Conservation (phyloP, 495 filamentous ascomycete species). For the Penicillium argentinense region DNA sequence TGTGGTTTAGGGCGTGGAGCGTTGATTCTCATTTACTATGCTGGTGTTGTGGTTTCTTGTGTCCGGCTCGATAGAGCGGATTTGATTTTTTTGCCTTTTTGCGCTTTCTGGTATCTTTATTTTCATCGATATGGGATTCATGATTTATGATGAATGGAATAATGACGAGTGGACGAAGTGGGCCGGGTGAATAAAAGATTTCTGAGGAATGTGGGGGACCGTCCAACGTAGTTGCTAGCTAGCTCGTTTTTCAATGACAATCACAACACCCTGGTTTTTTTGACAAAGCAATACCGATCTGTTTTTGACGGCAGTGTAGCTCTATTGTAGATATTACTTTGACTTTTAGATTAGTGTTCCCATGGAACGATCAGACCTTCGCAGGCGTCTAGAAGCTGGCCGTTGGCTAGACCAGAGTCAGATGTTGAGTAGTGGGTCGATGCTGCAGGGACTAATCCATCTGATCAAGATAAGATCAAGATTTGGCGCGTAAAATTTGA, state of each 20-base stretch:
- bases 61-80: not conserved
- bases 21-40: not conserved
- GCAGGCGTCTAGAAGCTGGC: no score
- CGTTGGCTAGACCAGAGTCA: no score
- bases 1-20: slow-evolving; percentile 29
- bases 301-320: no score
- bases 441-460: no score
- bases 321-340: no score
- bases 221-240: slow-evolving; percentile 3
- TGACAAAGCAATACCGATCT: no score
- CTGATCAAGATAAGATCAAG: no score
- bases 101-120: not conserved
- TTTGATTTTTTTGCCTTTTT: slow-evolving; percentile 1
- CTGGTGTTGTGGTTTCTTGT: slow-evolving; percentile 3
- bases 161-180: slow-evolving; percentile 7
- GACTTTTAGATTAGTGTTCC: no score
- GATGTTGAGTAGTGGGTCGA: no score
- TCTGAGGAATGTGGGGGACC: not conserved
- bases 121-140: not conserved
- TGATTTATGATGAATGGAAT: slow-evolving; percentile 13
- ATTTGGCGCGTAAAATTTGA: no score
- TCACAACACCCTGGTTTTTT: not conserved
- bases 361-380: no score
- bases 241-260: not conserved
- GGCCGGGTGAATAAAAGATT: not conserved